Conservation (phyloP, 495 filamentous ascomycete species). For the Xylaria intraflava region DNA sequence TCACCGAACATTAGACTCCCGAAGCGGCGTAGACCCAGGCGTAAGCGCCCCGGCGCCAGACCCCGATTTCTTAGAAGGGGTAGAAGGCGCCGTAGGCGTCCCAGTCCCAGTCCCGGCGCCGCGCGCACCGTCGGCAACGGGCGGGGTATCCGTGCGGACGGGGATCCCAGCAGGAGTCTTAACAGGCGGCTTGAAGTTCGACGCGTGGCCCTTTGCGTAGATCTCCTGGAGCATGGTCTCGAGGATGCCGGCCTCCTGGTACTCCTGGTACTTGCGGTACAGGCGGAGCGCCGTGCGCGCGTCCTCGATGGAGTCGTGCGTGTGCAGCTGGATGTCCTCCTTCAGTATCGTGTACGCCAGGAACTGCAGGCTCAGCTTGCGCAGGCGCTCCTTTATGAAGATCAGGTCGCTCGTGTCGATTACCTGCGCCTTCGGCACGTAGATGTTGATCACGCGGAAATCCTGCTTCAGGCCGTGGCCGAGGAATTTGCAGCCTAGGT, state of each 20-base stretch:
- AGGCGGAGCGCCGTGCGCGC: slow-evolving; percentile 82
- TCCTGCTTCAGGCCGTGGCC: slow-evolving; percentile 89
- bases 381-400: slow-evolving; percentile 58
- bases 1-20: slow-evolving; percentile 4
- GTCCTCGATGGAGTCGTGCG: slow-evolving; percentile 91
- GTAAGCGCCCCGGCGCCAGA: slow-evolving; percentile 4
- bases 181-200: slow-evolving; percentile 67
- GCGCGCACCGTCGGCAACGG: neutral
- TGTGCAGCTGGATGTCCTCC: slow-evolving; percentile 83
- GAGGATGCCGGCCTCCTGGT: slow-evolving; percentile 73
- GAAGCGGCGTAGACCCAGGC: slow-evolving; percentile 7
- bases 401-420: slow-evolving; percentile 90
- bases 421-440: slow-evolving; percentile 83
- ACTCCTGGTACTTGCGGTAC: slow-evolving; percentile 87
- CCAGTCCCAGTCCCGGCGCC: neutral
- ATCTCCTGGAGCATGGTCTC: slow-evolving; percentile 73
- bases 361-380: slow-evolving; percentile 81
- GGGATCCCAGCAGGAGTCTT: slow-evolving; percentile 11
- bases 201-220: slow-evolving; percentile 63
- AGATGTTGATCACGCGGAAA: slow-evolving; percentile 96
- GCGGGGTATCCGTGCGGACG: slow-evolving; percentile 8
- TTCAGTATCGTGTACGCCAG: slow-evolving; percentile 81
- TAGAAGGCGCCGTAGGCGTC: slow-evolving; percentile 8
- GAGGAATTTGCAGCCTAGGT: slow-evolving; percentile 88
- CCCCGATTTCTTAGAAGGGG: slow-evolving; percentile 10